Evolutionary conservation across 1,139 yeast genomes (phyloP).

Genomic region (Scheffersomyces illinoinensis): DNA sequence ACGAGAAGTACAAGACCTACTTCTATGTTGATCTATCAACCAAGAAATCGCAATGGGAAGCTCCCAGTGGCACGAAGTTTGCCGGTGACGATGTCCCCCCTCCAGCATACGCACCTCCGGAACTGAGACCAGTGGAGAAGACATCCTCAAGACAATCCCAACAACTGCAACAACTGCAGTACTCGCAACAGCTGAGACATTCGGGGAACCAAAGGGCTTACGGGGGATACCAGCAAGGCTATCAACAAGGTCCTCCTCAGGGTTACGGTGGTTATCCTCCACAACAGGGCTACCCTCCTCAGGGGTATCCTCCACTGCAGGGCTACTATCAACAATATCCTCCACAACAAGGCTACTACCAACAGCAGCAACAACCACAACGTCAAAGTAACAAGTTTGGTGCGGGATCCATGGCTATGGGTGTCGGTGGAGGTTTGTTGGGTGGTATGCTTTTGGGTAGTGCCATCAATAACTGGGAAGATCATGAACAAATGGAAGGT

Average conservation of each 20-base stretch:
- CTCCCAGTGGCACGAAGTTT: slow-evolving; percentile 63
- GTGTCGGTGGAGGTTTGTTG: slow-evolving; percentile 78
- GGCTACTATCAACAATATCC: slow-evolving; percentile 23
- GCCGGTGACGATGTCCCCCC: slow-evolving; percentile 26
- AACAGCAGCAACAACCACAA: slow-evolving; percentile 23
- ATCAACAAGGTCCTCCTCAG: slow-evolving; percentile 16
- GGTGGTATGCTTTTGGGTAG: slow-evolving; percentile 62
- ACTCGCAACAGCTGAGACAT: slow-evolving; percentile 7
- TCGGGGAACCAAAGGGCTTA: slow-evolving; percentile 15
- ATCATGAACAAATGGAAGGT: slow-evolving; percentile 23
- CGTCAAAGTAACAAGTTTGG: slow-evolving; percentile 27
- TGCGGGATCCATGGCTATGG: slow-evolving; percentile 59
- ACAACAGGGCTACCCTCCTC: slow-evolving; percentile 22
- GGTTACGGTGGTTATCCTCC: slow-evolving; percentile 19
- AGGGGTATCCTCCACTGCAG: slow-evolving; percentile 14
- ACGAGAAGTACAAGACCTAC: slow-evolving; percentile 75
- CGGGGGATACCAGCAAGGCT: slow-evolving; percentile 18
- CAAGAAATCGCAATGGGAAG: slow-evolving; percentile 90
- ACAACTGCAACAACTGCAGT: slow-evolving; percentile 15
- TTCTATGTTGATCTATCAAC: slow-evolving; percentile 71
- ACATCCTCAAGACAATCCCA: slow-evolving; percentile 17
- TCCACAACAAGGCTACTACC: slow-evolving; percentile 21
- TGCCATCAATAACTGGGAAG: slow-evolving; percentile 22
- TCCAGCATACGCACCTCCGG: slow-evolving; percentile 22
- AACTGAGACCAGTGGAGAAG: slow-evolving; percentile 2